Conservation (phyloP, 192 early-diverging fungal species). For the Rhizophlyctis rosea region DNA sequence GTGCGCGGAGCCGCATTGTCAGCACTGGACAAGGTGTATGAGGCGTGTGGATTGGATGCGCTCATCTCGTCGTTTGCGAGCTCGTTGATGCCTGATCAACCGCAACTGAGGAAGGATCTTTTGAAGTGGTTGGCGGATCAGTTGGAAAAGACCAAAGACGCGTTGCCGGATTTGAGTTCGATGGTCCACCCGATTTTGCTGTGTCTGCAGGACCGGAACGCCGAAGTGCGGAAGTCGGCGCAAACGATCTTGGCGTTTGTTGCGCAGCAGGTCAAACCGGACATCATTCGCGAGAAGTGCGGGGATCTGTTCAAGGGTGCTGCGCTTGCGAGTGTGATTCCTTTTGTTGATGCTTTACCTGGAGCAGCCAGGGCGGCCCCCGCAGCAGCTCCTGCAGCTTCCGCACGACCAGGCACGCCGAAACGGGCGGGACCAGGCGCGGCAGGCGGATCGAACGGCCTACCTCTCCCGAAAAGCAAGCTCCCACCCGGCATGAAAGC, state of each 20-base stretch:
- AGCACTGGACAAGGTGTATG: slow-evolving; percentile 68
- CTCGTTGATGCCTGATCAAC: slow-evolving; percentile 75
- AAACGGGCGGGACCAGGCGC: neutral
- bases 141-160: slow-evolving; percentile 44
- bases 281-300: slow-evolving; percentile 64
- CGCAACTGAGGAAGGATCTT: slow-evolving; percentile 83
- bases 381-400: neutral
- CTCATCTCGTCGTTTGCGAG: slow-evolving; percentile 62
- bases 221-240: slow-evolving; percentile 86
- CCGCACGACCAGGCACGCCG: slow-evolving; percentile 9
- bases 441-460: neutral
- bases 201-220: slow-evolving; percentile 84
- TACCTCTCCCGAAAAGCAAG: neutral
- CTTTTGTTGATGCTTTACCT: slow-evolving; percentile 37
- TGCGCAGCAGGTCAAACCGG: slow-evolving; percentile 68
- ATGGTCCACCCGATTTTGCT: slow-evolving; percentile 70
- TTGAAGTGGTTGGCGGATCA: slow-evolving; percentile 74
- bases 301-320: slow-evolving; percentile 76
- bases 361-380: neutral
- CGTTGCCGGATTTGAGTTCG: slow-evolving; percentile 54
- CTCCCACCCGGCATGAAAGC: neutral
- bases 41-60: slow-evolving; percentile 67
- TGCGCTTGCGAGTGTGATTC: slow-evolving; percentile 66
- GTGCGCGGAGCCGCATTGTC: slow-evolving; percentile 74
- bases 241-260: slow-evolving; percentile 66